Base-by-base conservation (phyloP, 1,284 basidiomycete species). In the Trichosporon coremiiforme region DNA sequence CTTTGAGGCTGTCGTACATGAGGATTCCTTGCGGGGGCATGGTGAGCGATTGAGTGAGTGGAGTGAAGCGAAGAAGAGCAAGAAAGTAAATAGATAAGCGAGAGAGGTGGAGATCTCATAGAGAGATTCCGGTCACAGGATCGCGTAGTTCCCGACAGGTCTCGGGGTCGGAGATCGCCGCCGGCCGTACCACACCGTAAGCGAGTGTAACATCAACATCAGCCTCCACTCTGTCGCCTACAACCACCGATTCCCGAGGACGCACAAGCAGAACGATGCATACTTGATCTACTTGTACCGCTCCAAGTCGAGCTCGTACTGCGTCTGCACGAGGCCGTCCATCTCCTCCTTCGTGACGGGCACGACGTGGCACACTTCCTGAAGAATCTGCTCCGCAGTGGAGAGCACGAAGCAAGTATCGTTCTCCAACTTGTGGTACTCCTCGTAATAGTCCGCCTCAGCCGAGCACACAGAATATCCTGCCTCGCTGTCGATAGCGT, bases 1-100 rank as follows among this genome's bases (percentile, higher is more conserved):
- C 57, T 31, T 62, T 62, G 29, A 62, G 57, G 15, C 15, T n/a
- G 57, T 62, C 57, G 57, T 62, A 62, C 57, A 62, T 62, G 2
- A 62, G 57, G 17, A 62, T 62, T 62, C 57, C 57, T 15, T 15
- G 17, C 2, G 57, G 31, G 9, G 57, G 57, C 57, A 62, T 62
- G 17, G 57, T 8, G 29, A 29, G 50, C 9, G 20, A 25, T 12
- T 6, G 50, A 9, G 47, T 8, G 47, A 25, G 25, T 17, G n/a
- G 47, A 50, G 47, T n/a, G 2, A 9, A 50, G 20, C 1, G 33
- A 25, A 25, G 25, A 35, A 35, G 9, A 10, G 50, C n/a, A 7
- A 17, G 20, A 17, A 45, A 22, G 50, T 3, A 8, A 12, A 53
- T 22, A 53, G 41, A 45, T n/a, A 17, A 45, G 17, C 9, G 50